Conservation (phyloP, 2,329 filamentous ascomycete species). For the Botrytis galanthina region DNA sequence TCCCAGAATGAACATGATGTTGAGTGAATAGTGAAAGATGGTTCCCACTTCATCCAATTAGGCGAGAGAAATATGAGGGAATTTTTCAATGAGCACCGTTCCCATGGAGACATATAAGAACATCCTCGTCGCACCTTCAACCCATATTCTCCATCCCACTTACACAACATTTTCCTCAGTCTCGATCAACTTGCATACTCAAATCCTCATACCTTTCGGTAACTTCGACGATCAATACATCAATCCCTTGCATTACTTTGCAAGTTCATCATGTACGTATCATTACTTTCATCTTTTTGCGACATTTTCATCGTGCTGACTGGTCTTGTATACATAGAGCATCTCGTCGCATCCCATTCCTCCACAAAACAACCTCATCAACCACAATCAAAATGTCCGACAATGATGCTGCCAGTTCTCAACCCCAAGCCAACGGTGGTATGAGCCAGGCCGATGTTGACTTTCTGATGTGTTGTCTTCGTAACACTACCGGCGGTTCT, state of each 20-base stretch:
- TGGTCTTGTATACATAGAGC: conserved; percentile 1
- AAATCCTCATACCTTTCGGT: neutral
- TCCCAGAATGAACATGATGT: neutral
- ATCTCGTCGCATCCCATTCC: neutral
- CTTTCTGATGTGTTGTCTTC: conserved; percentile 33
- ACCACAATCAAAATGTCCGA: conserved; percentile 13
- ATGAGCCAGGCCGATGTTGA: conserved; percentile 28
- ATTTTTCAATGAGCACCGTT: neutral
- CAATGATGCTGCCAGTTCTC: neutral
- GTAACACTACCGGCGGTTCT: conserved; percentile 29
- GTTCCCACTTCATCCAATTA: neutral
- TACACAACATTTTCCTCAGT: neutral
- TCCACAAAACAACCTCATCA: neutral
- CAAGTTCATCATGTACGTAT: conserved; percentile 7
- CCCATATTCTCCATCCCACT: neutral
- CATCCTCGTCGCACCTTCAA: neutral
- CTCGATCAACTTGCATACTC: neutral
- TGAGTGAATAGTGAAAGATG: neutral
- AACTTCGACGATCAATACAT: neutral
- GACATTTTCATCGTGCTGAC: conserved; percentile 1
- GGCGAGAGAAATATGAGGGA: conserved; percentile 1
- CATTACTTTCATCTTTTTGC: neutral
- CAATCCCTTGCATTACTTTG: conserved; percentile 10
- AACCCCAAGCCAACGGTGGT: neutral
- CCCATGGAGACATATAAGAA: conserved; percentile 7